Conservation (phyloP, 805 yeast species). For the Priceomyces fermenticarens region DNA sequence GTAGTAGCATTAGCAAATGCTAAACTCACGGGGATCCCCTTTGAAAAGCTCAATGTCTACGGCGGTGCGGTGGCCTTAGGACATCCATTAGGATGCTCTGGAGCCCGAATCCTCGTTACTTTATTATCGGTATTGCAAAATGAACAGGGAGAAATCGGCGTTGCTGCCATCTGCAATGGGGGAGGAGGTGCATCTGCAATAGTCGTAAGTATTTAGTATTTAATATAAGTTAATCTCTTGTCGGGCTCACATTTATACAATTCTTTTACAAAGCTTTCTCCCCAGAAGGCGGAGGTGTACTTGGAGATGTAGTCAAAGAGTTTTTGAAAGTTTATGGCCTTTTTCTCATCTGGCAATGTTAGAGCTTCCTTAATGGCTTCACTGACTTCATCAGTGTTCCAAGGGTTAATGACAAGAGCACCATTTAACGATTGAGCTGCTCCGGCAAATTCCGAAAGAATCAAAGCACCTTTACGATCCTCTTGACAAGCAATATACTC, state of each 20-base stretch:
- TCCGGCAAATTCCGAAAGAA: conserved; percentile 94
- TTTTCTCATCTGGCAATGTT: conserved; percentile 81
- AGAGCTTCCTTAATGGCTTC: conserved; percentile 83
- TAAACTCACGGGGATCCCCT: conserved; percentile 61
- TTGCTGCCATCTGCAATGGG: conserved; percentile 97
- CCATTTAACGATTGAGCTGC: conserved; percentile 99
- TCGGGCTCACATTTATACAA: conserved; percentile 40
- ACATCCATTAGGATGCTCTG: conserved; percentile 93
- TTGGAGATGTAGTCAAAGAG: conserved; percentile 85
- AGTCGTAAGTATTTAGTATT: conserved; percentile 30
- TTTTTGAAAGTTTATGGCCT: conserved; percentile 72
- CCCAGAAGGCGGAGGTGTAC: conserved; percentile 96
- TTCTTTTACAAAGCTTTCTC: conserved; percentile 91
- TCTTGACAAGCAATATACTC: conserved; percentile 97
- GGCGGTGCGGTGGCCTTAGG: conserved; percentile 98
- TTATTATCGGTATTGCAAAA: conserved; percentile 75
- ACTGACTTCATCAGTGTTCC: conserved; percentile 95
- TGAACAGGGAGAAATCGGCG: conserved; percentile 81
- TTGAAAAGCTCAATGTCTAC: conserved; percentile 73
- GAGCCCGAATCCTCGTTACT: conserved; percentile 90
- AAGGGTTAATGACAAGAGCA: conserved; percentile 89
- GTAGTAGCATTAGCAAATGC: conserved; percentile 93
- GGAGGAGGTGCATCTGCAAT: conserved; percentile 99
- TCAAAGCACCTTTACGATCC: conserved; percentile 78
- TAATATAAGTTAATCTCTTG: neutral